phyloP scores from a whole-genome alignment of 2,329 filamentous ascomycete species.

The Colletotrichum liaoningense region DNA sequence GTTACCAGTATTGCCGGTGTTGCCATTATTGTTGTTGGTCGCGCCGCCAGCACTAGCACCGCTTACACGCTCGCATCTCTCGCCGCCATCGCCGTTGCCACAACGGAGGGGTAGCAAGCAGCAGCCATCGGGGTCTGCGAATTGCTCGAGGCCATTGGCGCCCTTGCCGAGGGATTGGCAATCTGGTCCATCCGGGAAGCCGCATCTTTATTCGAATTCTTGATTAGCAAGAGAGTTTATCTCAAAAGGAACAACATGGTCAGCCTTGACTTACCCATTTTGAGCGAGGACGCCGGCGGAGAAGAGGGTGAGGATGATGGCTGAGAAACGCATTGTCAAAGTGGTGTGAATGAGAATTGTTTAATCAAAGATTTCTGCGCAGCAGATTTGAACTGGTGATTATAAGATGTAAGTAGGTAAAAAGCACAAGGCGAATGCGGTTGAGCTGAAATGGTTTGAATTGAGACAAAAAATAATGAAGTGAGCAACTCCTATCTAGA shows the following conservation, averaged over 20 bases:
- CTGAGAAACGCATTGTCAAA: neutral
- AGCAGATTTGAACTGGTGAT: neutral
- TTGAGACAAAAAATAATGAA: neutral
- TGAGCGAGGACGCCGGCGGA: neutral
- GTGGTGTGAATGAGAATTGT: neutral
- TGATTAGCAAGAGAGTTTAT: neutral
- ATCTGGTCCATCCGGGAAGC: conserved; percentile 6
- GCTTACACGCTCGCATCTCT: conserved; percentile 17
- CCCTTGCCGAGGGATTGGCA: conserved; percentile 20
- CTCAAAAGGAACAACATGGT: neutral
- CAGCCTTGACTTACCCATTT: neutral
- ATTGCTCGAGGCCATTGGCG: conserved; percentile 15
- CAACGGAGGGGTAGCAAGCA: conserved; percentile 12
- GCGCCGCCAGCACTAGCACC: neutral
- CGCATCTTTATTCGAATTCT: neutral
- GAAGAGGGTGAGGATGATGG: neutral
- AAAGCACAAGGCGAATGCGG: neutral
- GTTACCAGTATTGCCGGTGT: neutral
- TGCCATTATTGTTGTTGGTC: neutral
- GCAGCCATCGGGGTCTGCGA: conserved; percentile 13
- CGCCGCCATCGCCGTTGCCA: conserved; percentile 14
- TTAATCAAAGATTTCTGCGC: neutral
- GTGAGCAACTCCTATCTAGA: neutral
- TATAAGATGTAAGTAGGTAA: neutral
- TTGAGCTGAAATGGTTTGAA: neutral